Base-by-base conservation (phyloP, 177 flowering plant species). In the Vitis hybrid region DNA sequence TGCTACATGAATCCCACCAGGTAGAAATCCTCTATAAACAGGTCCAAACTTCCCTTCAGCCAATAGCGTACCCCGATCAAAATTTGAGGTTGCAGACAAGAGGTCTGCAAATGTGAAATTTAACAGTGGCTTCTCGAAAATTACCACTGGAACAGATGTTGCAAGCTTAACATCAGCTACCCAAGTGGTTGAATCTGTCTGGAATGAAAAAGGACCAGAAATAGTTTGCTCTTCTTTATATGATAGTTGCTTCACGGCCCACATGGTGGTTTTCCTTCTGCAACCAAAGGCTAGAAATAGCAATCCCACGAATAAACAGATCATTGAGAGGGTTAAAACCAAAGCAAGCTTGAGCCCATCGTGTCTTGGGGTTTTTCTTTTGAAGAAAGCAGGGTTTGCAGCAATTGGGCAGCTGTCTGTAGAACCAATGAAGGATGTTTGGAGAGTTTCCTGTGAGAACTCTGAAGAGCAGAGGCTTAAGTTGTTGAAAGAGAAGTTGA, bases 31-130 rank as follows among this genome's bases (percentile, higher is more conserved):
- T 76, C 94, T 75, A 68, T 94, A 94, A 62, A 94, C 98, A 15
- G 98, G 96, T 18, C 98, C 98, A 67, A 91, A 91, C 65, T 88
- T 83, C 52, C 98, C 97, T 74, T 94, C 98, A 1, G 94, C 94
- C 73, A 90, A 80, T 66, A 94, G 81, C 12, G 93, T 92, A 12
- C 87, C 96, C 13, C 86, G 82, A 75, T 94, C 96, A 68, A 94
- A 94, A 77, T 89, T 81, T 48, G 96, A 94, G 15, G 98, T 94
- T 65, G 94, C 97, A 56, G 90, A 82, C 52, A 94, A 82, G 78
- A 94, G 96, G 71, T 94, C 98, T 15, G 89, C 91, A 72, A 94
- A 94, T 13, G 96, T 88, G 71, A 87, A 83, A 69, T 88, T 92
- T 77, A 90, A 70, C 84, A 94, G 78, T 51, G 98, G 98, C 77